These are phyloP conservation scores for Pythium angustatum DNA, from an alignment of 352 stramenopile species.

Conservation along the genomic window DNA sequence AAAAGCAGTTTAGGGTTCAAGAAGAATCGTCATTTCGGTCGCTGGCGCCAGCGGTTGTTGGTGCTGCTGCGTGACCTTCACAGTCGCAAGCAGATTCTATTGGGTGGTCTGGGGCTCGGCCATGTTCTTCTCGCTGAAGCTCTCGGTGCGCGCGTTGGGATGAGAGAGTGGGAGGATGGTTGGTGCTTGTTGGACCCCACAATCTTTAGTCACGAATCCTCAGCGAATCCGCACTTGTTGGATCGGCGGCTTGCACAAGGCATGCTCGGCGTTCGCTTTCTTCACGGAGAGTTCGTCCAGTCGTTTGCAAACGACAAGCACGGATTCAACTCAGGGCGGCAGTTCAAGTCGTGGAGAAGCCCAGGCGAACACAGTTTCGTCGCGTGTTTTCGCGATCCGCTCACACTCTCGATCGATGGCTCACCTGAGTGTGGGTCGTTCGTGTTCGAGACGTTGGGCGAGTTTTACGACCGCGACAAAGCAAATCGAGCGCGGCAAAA, in stretches of 20 bases:
- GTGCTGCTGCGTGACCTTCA: conserved; percentile 35
- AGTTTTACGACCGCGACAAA: conserved; percentile 31
- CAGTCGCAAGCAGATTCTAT: conserved; percentile 19
- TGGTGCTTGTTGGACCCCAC: conserved; percentile 26
- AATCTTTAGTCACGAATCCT: conserved; percentile 11
- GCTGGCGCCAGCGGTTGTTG: conserved; percentile 25
- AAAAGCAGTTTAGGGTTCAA: neutral
- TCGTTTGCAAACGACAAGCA: conserved; percentile 8
- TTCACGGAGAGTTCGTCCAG: conserved; percentile 30
- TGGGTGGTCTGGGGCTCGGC: conserved; percentile 36
- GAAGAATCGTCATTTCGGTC: conserved; percentile 28
- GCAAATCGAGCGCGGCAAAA: neutral
- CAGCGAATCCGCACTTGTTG: neutral
- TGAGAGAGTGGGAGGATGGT: conserved; percentile 32
- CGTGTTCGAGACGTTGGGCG: conserved; percentile 29
- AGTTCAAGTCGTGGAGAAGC: conserved; percentile 24
- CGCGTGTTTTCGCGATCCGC: conserved; percentile 25
- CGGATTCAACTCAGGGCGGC: neutral
- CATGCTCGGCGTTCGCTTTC: conserved; percentile 23
- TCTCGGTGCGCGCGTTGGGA: conserved; percentile 20
- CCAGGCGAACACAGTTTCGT: conserved; percentile 21
- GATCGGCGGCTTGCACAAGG: conserved; percentile 3
- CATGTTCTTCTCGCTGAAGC: conserved; percentile 36
- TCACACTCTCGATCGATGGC: conserved; percentile 29
- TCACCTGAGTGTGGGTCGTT: conserved; percentile 29